Conservation (phyloP, 2,329 filamentous ascomycete genomes). For the Cordyceps fumosorosea region DNA sequence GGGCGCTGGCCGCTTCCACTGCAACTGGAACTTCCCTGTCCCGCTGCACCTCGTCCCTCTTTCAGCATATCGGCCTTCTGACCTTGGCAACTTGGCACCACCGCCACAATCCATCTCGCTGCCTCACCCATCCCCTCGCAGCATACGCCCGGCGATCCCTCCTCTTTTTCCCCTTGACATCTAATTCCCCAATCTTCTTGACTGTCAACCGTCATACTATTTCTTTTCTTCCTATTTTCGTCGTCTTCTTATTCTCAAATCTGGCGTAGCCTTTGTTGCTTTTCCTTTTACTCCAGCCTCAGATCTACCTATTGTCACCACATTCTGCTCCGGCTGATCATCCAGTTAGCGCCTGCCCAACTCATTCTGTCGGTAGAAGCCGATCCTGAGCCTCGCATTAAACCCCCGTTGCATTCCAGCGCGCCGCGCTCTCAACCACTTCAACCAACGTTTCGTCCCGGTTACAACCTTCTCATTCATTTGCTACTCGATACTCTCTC, state of each 20-base stretch:
- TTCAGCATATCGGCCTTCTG: constrained; percentile 3
- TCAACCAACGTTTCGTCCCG: neutral
- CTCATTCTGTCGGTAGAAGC: constrained; percentile 1
- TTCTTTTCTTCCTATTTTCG: neutral
- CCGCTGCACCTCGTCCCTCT: constrained; percentile 9
- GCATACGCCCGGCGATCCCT: neutral
- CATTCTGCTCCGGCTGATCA: constrained; percentile 4
- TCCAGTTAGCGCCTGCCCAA: constrained; percentile 2
- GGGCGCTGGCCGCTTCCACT: neutral
- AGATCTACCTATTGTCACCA: constrained; percentile 6
- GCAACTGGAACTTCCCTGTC: neutral
- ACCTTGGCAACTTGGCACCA: constrained; percentile 9
- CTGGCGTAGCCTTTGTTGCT: neutral
- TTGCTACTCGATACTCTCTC: neutral
- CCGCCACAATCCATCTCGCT: neutral
- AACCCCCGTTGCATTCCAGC: constrained; percentile 3
- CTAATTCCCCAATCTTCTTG: neutral
- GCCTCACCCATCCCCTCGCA: neutral
- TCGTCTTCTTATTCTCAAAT: neutral
- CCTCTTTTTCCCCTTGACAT: neutral
- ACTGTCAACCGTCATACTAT: neutral
- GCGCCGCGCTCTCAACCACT: neutral
- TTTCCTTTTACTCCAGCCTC: neutral
- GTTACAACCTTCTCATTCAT: neutral
- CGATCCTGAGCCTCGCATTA: constrained; percentile 7